These are phyloP conservation scores for Mycena rosella DNA, from an alignment of 768 basidiomycete species.

Conservation along the genomic window DNA sequence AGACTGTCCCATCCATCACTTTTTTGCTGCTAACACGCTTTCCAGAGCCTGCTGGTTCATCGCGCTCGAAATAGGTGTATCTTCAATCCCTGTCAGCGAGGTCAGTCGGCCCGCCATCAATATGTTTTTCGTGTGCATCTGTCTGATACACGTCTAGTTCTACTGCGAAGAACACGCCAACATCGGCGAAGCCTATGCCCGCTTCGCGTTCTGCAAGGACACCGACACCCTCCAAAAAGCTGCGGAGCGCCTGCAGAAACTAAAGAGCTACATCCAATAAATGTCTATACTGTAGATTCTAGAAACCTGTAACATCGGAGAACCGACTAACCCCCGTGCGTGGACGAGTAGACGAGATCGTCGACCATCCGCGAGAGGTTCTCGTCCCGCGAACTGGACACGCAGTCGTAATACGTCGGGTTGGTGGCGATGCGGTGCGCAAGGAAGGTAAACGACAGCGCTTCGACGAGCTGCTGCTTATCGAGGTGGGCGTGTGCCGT, in stretches of 20 bases:
- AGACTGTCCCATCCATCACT: conserved; percentile 31
- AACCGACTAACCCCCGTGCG: conserved; percentile 2
- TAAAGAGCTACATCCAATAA: conserved; percentile 73
- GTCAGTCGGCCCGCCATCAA: conserved; percentile 56
- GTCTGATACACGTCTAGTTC: conserved; percentile 66
- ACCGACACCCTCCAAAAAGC: conserved; percentile 84
- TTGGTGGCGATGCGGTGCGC: conserved; percentile 79
- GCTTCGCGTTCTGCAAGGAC: conserved; percentile 98
- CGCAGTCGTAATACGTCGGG: conserved; percentile 85
- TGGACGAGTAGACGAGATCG: conserved; percentile 43
- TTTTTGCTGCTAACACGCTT: no score
- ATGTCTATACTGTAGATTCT: conserved; percentile 26
- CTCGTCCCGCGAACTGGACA: conserved; percentile 58
- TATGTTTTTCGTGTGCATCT: conserved; percentile 27
- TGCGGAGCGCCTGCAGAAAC: conserved; percentile 81
- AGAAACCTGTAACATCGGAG: conserved; percentile 17
- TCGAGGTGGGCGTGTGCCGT: conserved; percentile 53
- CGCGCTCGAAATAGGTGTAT: conserved; percentile 90
- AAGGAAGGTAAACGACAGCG: conserved; percentile 86
- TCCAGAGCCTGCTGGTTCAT: conserved; percentile 95
- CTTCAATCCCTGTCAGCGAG: conserved; percentile 95
- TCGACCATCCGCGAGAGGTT: conserved; percentile 82
- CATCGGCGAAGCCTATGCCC: conserved; percentile 88
- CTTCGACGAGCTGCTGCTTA: conserved; percentile 81
- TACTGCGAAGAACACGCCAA: conserved; percentile 89